Evolutionary conservation across 192 early-diverging fungal genomes (phyloP).

Genomic region (Podila horticola): DNA sequence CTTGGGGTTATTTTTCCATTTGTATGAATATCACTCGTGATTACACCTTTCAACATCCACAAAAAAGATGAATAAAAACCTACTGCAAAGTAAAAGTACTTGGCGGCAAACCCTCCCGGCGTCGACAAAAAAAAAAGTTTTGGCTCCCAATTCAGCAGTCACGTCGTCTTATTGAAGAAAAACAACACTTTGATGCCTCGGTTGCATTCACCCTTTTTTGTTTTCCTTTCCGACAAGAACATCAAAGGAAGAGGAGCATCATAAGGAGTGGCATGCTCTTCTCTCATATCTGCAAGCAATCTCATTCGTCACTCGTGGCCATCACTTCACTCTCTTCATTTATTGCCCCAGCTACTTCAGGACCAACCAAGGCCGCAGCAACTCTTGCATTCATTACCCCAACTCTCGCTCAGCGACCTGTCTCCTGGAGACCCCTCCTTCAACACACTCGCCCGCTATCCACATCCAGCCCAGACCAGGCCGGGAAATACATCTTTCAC

Average conservation of each 20-base stretch:
- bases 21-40: background rate
- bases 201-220: background rate
- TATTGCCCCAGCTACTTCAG: too few relatives aligned
- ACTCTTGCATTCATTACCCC: background rate
- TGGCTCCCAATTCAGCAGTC: background rate
- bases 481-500: slow-evolving; percentile 21
- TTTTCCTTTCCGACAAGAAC: background rate
- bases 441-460: slow-evolving; percentile 7
- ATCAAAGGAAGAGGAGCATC: background rate
- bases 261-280: slow-evolving; percentile 2
- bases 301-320: slow-evolving; percentile 2
- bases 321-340: background rate
- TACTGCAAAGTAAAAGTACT: too few relatives aligned
- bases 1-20: background rate
- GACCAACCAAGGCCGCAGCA: too few relatives aligned
- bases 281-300: background rate
- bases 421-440: background rate
- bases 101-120: too few relatives aligned
- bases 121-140: too few relatives aligned
- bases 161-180: background rate
- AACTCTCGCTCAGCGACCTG: background rate
- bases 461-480: background rate
- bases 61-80: background rate
- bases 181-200: background rate
- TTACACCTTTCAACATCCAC: background rate